Evolutionary conservation across 768 basidiomycete species (phyloP), one percentile per base, ranked within the genome.

Genomic region (Xanthoconium stramineum): DNA sequence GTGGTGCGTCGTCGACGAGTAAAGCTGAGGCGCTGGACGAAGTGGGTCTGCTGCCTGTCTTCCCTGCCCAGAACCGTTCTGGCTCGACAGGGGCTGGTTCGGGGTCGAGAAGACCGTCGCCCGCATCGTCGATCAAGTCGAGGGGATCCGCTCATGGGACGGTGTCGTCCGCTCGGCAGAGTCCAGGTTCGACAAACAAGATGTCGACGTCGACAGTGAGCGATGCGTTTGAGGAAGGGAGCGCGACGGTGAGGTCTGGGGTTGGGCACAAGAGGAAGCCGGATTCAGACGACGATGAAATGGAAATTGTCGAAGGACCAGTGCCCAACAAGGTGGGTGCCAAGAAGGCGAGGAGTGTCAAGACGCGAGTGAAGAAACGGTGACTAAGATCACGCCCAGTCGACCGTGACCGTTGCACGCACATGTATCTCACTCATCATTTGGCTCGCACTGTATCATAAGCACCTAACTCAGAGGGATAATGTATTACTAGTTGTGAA

Each of bases 251-350:
- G 28, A 50, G 56, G 17, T 17, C 53, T 45, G 28, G 43, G 3
- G 42, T 36, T 35, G 45, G 57, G 17, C 46, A 15, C 12, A 90
- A 89, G 68, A 77, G 88, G 20, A 86, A 83, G 68, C 73, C 76
- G 5, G 53, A 58, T 24, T 79, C 79, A 50, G 84, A 85, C 46
- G 82, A 85, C 44, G 82, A 84, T 56, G 84, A 85, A 28, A 68
- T 81, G 15, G 81, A 82, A 54, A 76, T 81, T 53, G 63, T 82
- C 4, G 80, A 82, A 38, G 82, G 78, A 0, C 74, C 82, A 11
- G 57, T 75, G 9, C 54, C 66, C 53, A 74, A 70, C 56, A 79
- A 74, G 61, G 61, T 68, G 44, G 77, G 62, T 60, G 58, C 50
- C 62, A 80, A 73, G 64, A 72, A 70, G 44, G 17, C 48, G 19